These are phyloP conservation scores for Chloranthus sessilifolius DNA, from an alignment of 164 flowering plant genomes.

Conservation along the genomic window DNA sequence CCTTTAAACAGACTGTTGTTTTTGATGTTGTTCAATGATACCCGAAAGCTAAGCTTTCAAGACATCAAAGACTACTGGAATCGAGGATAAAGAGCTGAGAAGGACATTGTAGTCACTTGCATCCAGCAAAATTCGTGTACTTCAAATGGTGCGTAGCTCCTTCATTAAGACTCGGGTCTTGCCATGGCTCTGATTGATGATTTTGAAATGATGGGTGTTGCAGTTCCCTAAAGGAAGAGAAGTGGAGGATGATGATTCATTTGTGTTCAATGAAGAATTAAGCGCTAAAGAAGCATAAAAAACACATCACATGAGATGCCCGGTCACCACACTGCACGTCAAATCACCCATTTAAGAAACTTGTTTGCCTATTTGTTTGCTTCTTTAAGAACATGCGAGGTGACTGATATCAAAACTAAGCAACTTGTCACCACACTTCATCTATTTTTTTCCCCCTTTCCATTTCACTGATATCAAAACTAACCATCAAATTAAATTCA, in stretches of 20 bases:
- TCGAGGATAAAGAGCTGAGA: slow-evolving; percentile 88
- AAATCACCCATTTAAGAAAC: too few species aligned
- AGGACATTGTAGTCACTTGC: slow-evolving; percentile 92
- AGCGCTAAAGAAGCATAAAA: too few species aligned
- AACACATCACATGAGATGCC: too few species aligned
- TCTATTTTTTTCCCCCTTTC: too few species aligned
- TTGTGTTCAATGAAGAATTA: slow-evolving; percentile 75
- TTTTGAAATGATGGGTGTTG: slow-evolving; percentile 1
- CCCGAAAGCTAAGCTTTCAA: slow-evolving; percentile 70
- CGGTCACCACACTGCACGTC: too few species aligned
- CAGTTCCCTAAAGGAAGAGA: slow-evolving; percentile 90
- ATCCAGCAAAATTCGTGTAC: slow-evolving; percentile 84
- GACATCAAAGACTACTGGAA: slow-evolving; percentile 76
- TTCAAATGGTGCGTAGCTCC: slow-evolving; percentile 58
- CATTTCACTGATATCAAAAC: too few species aligned
- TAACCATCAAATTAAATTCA: too few species aligned
- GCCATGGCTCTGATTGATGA: neutral
- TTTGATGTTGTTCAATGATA: slow-evolving; percentile 85
- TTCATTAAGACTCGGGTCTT: neutral
- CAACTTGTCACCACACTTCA: too few species aligned
- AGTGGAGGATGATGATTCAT: slow-evolving; percentile 73
- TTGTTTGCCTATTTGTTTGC: too few species aligned
- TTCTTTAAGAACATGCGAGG: too few species aligned
- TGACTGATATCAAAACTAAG: too few species aligned
- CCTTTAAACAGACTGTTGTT: slow-evolving; percentile 89